Base-by-base conservation (phyloP, 1,284 basidiomycete species). In the Sphaerobolus stellatus region DNA sequence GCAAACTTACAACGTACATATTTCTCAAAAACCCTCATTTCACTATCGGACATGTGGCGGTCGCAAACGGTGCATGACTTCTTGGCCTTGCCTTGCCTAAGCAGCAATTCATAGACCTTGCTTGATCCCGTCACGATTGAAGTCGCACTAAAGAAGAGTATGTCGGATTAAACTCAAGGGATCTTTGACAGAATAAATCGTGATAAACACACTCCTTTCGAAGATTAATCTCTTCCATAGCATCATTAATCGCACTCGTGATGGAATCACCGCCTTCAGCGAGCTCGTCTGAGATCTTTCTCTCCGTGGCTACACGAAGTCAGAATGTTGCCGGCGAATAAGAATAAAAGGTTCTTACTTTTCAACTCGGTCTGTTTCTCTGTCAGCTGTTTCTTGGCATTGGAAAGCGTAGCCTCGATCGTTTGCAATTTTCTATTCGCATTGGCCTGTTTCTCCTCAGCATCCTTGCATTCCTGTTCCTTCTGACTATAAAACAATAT, bases 21-120 rank as follows among this genome's bases (percentile, higher is more conserved):
- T 71, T 79, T 79, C 68, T 91, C 85, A 58, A 90, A 90, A 1
- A 75, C 72, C 1, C 66, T 67, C 40, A 86, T 67, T 57, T 95
- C 92, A 8, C 75, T 68, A 29, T 80, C 76, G 18, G 81, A 74
- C 64, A 98, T 75, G 27, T 74, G 75, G 5, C 94, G 82, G 59
- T 84, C 82, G 67, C 95, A 98, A 4, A 86, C 84, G 20, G 82
- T 75, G 63, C 95, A 98, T 3, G 77, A 74, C 61, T 89, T 84
- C 59, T 84, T 80, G 30, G 75, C 71, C 65, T 82, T 82, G 18
- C 86, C 90, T 1, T 73, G 69, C 22, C 75, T 72, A 9, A 93
- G 75, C 24, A 95, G 70, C 1, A 73, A 71, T 52, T 88, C 74
- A 64, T 87, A 94, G 28, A 91, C 82, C 6, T 78, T 65, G 22